Evolutionary conservation across 148 eudicot genomes (phyloP), one percentile per base, ranked within the genome.

Genomic region (Selenicereus undatus): DNA sequence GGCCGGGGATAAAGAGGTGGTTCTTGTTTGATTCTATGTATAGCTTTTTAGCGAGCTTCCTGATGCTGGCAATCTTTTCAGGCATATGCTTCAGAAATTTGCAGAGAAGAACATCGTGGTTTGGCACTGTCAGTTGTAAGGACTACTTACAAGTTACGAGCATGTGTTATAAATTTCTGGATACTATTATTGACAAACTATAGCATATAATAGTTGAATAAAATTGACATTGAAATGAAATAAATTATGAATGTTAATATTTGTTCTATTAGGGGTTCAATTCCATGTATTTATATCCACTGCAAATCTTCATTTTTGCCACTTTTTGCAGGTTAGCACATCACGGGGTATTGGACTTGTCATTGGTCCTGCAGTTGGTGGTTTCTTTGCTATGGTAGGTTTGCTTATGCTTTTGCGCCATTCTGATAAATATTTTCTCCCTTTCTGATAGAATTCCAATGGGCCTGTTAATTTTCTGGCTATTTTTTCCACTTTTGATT

Each of bases 311-410:
- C 22, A 56, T 11, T 17, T 56, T 17, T 20, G 22, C 68, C 1
- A 32, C 69, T 51, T 24, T 69, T 84, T 17, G 52, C 83, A 94
- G 98, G 73, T 95, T 64, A 85, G 94, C 74, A 91, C 99, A 75
- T 85, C 97, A 35, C 91, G 93, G 92, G 97, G 99, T 24, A 91
- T 90, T 7, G 99, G 99, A 81, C 86, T 95, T 86, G 88, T 95
- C 26, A 86, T 93, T 82, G 99, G 97, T 52, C 99, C 99, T 52
- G 92, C 95, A 68, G 75, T 93, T 76, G 99, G 97, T 83, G 99
- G 99, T 30, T 88, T 88, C 78, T 94, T 95, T 80, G 93, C 99
- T 56, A 97, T 92, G 97, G 99, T 93, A 86, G 45, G 45, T 66
- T 75, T 20, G 13, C 62, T 56, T 56, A 56, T 56, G 62, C 62